A percentile compares a stretch with the other conserved stretches of the same genome.
Evolutionary conservation across 352 stramenopile species (phyloP).

Genomic region (Phytophthora crassamura): DNA sequence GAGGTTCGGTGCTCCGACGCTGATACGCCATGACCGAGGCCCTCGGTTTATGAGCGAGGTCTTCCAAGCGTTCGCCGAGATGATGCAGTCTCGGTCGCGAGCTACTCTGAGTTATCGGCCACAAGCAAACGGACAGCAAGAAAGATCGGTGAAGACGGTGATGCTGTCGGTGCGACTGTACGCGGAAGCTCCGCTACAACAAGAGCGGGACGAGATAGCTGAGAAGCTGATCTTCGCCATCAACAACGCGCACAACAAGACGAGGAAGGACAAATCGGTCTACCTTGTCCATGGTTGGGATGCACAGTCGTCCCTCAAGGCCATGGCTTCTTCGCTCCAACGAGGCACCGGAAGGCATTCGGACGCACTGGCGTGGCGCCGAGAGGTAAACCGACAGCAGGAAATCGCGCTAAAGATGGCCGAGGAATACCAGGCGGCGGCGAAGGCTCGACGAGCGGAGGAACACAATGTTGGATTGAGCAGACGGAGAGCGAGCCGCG

Average conservation of each 20-base stretch:
- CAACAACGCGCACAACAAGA: too few species aligned
- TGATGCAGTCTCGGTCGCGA: constrained; percentile 4
- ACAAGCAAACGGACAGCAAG: constrained; percentile 23
- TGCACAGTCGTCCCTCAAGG: too few species aligned
- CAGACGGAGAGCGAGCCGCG: background rate
- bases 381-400: constrained; percentile 5
- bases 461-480: background rate
- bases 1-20: constrained; percentile 6
- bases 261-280: too few species aligned
- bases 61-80: constrained; percentile 13
- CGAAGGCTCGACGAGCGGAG: background rate
- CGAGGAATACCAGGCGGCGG: constrained; percentile 14
- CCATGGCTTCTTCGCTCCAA: background rate
- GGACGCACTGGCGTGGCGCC: background rate
- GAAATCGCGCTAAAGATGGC: background rate
- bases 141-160: constrained; percentile 6
- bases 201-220: constrained; percentile 1
- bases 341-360: background rate
- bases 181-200: background rate
- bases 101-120: constrained; percentile 19
- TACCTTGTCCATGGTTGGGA: too few species aligned
- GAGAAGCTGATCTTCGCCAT: too few species aligned
- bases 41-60: too few species aligned
- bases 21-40: constrained; percentile 18
- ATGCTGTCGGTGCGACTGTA: constrained; percentile 1